A percentile compares a stretch with the other conserved stretches of the same genome.
Evolutionary conservation across 257 asterid species (phyloP).

Genomic region (Solanum clarkiae): DNA sequence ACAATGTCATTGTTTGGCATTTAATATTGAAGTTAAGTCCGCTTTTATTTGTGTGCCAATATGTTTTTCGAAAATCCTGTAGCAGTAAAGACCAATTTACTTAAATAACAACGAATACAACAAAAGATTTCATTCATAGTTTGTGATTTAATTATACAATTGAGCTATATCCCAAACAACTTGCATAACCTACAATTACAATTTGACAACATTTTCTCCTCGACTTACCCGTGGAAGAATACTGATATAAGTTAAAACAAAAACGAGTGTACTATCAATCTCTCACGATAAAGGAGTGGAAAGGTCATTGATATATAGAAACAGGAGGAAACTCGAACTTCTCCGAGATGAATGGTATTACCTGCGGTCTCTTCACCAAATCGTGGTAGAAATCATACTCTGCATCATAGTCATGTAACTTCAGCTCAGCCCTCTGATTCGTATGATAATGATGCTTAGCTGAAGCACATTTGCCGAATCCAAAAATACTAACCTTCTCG

Average conservation of each 20-base stretch:
- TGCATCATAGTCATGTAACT: conserved; percentile 82
- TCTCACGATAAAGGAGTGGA: neutral
- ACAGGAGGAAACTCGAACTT: conserved; percentile 58
- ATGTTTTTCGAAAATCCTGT: neutral
- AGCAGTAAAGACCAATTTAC: neutral
- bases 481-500: conserved; percentile 68
- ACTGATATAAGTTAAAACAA: neutral
- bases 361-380: conserved; percentile 40
- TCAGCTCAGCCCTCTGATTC: conserved; percentile 70
- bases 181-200: neutral
- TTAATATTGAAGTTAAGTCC: neutral
- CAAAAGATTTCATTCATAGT: neutral
- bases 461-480: conserved; percentile 59
- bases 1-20: neutral
- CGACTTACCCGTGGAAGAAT: neutral
- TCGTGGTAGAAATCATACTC: conserved; percentile 77
- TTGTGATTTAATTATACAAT: conserved; percentile 1
- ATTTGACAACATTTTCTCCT: neutral
- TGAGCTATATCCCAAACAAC: neutral
- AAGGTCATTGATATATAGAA: conserved; percentile 45
- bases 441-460: conserved; percentile 93
- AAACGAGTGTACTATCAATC: neutral
- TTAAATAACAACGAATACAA: neutral
- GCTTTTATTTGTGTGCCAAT: neutral
- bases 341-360: conserved; percentile 63